Evolutionary conservation across 192 early-diverging fungal species (phyloP), one percentile per base, ranked within the genome.

Genomic region (Lobosporangium transversale): DNA sequence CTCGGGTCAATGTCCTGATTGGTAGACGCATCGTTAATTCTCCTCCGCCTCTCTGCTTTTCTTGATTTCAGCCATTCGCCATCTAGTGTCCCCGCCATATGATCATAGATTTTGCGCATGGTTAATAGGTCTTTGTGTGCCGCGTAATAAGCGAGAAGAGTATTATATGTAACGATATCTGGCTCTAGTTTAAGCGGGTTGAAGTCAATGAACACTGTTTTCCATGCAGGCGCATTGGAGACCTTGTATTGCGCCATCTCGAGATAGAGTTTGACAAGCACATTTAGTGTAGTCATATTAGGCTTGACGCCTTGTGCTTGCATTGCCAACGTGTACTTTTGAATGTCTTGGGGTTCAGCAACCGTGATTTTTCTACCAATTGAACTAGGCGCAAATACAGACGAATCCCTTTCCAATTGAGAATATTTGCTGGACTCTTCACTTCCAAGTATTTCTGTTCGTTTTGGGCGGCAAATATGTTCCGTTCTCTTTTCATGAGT

Each of bases 211-310:
- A 76, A 76, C 6, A 59, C 73, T 1, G 53, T 20, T 30, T 21
- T 67, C 73, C 73, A 76, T 0, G 18, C 4, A 8, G 73, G 73
- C 4, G 73, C 53, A 5, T 47, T 53, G 8, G 30, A n/a, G n/a
- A 76, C 73, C 29, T 53, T 66, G 37, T 76, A 62, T 24, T 62
- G 64, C 6, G 44, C 29, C 73, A 76, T 76, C 32, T 76, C 73
- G 7, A 76, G 59, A 47, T 67, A 67, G 31, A 76, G 48, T 24
- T 76, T 76, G 27, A 45, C 59, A 5, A 76, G 35, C 0, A 76
- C 53, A 27, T 76, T 76, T 33, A 76, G 26, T 2, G 73, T 76
- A 10, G 37, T 37, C 0, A 62, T 51, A 10, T 27, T 66, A n/a
- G 65, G 64, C 20, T 52, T 45, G 20, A 67, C 33, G 0, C 36